Base-by-base conservation (phyloP, 768 basidiomycete genomes). In the Tricholoma bakamatsutake region DNA sequence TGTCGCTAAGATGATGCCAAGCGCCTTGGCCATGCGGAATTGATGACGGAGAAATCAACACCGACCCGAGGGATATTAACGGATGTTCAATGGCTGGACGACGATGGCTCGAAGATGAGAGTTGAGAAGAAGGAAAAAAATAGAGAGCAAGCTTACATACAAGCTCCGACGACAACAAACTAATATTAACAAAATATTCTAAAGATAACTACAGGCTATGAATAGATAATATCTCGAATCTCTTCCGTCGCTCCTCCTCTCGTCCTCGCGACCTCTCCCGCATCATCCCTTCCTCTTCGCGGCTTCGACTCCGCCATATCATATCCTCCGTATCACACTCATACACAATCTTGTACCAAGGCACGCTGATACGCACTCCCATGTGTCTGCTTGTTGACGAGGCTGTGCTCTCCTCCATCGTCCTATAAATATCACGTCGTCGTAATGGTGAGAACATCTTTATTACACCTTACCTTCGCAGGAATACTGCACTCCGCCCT, bases 321-420 rank as follows among this genome's bases (percentile, higher is more conserved):
- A 68, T 62, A 43, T 88, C 87, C 67, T 88, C 88, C n/a, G 75
- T 70, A 37, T 82, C 85, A 2, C 67, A 74, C 64, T 85, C 87
- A 64, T 87, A 88, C 67, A 85, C 69, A 28, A 92, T 62, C 68
- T 83, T 87, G 76, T 90, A 91, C 58, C 76, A 76, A 40, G 81
- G 78, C 55, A 75, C 61, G 49, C 76, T 73, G 30, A 92, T 77
- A 54, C 83, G 81, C 55, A 90, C 77, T 59, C 66, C 70, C 68
- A 76, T 75, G 50, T 71, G 62, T 52, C 69, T 71, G 45, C 72
- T 72, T 40, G 69, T 64, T 27, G 64, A 62, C 57, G 67, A 64
- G 66, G 72, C 75, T 67, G 79, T 73, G 64, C 68, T 70, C 40
- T 76, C 75, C 57, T 72, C 74, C 62, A 80, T 56, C 59, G 74